These are phyloP conservation scores for Drechslerella dactyloides DNA, from an alignment of 2,329 filamentous ascomycete genomes.

Conservation along the genomic window DNA sequence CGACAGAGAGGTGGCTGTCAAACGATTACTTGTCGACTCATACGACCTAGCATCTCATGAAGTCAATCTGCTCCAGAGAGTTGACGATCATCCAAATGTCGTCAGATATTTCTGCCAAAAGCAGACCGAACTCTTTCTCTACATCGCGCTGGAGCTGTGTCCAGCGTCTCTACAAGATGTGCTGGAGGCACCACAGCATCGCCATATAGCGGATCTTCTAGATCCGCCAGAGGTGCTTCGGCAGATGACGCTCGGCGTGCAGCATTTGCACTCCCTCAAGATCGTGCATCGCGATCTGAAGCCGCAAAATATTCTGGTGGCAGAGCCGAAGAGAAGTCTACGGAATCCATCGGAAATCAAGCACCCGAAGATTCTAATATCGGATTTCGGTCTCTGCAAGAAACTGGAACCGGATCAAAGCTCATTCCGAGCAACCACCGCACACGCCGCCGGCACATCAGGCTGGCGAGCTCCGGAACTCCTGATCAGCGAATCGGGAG, in stretches of 20 bases:
- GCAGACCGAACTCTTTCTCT: slow-evolving; percentile 85
- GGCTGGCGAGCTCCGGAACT: slow-evolving; percentile 97
- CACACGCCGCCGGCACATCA: slow-evolving; percentile 88
- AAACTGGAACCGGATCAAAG: slow-evolving; percentile 93
- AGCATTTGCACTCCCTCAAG: slow-evolving; percentile 85
- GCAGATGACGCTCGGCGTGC: slow-evolving; percentile 87
- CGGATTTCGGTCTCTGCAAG: slow-evolving; percentile 97
- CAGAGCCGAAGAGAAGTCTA: slow-evolving; percentile 63
- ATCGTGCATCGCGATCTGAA: slow-evolving; percentile 98
- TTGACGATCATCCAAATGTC: slow-evolving; percentile 94
- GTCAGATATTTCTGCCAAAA: slow-evolving; percentile 96
- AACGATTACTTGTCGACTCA: slow-evolving; percentile 94
- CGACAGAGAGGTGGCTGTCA: slow-evolving; percentile 89
- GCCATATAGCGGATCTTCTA: slow-evolving; percentile 60
- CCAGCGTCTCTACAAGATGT: slow-evolving; percentile 92
- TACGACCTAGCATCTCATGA: slow-evolving; percentile 95
- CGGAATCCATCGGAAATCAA: slow-evolving; percentile 62
- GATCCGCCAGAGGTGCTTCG: slow-evolving; percentile 81
- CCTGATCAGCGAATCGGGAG: slow-evolving; percentile 76
- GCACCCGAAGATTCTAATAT: slow-evolving; percentile 86
- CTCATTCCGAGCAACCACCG: slow-evolving; percentile 91
- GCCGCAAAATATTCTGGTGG: slow-evolving; percentile 93
- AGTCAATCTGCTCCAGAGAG: slow-evolving; percentile 86
- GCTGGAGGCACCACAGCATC: slow-evolving; percentile 74
- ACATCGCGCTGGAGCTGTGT: slow-evolving; percentile 93